Evolutionary conservation across 1,284 basidiomycete species (phyloP).

Genomic region (Ustilago cynodontis): DNA sequence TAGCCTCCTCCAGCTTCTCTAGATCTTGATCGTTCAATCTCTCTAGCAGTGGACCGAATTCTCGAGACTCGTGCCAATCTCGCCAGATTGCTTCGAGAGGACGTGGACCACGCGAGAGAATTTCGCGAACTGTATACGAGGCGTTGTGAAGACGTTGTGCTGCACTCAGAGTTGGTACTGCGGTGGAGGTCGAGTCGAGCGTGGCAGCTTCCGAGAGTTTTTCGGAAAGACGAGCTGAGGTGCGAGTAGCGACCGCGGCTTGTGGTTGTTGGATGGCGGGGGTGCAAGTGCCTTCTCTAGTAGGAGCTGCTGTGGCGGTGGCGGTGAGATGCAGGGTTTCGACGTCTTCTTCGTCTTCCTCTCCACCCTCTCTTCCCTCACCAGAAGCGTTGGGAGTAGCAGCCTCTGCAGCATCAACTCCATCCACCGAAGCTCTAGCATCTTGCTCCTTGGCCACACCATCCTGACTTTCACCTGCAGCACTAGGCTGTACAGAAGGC

Average conservation of each 20-base stretch:
- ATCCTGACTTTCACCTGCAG: background rate
- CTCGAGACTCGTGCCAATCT: constrained; percentile 91
- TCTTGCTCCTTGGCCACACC: background rate
- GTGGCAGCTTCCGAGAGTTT: constrained; percentile 14
- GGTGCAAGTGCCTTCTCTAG: constrained; percentile 43
- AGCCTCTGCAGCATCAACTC: background rate
- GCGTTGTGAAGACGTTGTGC: constrained; percentile 44
- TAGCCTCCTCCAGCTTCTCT: constrained; percentile 73
- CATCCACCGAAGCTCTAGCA: background rate
- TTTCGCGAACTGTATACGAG: constrained; percentile 52
- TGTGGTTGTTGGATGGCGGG: constrained; percentile 33
- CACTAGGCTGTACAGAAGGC: constrained; percentile 30
- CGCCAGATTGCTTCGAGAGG: constrained; percentile 90
- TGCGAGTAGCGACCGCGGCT: constrained; percentile 21
- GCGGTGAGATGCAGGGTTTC: constrained; percentile 52
- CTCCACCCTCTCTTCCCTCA: constrained; percentile 7
- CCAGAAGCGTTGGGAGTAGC: constrained; percentile 6
- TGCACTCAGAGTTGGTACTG: constrained; percentile 20
- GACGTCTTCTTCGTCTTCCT: constrained; percentile 51
- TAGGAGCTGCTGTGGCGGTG: constrained; percentile 43
- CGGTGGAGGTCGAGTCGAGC: background rate
- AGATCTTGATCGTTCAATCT: constrained; percentile 89
- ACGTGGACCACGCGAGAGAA: constrained; percentile 76
- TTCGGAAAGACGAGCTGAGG: constrained; percentile 39
- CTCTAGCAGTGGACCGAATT: constrained; percentile 90